Evolutionary conservation across 2,329 filamentous ascomycete species (phyloP), one percentile per base, ranked within the genome.

Genomic region (Coleophoma crateriformis): DNA sequence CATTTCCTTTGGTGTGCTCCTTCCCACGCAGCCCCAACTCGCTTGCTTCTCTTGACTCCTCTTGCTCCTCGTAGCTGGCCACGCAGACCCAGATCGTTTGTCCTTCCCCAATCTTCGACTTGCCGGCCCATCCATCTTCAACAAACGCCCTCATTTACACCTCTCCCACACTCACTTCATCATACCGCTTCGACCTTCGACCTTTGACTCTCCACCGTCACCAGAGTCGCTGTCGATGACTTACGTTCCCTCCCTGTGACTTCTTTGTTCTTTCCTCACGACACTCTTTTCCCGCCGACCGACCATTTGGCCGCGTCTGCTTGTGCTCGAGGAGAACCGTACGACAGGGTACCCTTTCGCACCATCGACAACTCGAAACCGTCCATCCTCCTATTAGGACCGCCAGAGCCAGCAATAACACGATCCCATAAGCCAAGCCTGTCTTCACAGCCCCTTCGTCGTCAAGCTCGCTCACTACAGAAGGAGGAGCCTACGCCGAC

Each of bases 361-460:
- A 46, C 40, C 53, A 49, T 49, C 48, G 48, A 51, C 32, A 20
- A 33, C 37, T 44, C 53, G 50, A 55, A 55, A 53, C 53, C 52
- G 46, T 19, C 37, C 11, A 43, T 33, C 22, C 17, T 22, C 15
- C 27, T 27, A 27, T 27, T 27, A 35, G 12, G 19, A 44, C 35
- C 44, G 5, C 33, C 49, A 14, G n/a, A 33, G 41, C 39, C 17
- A 48, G 32, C 41, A 42, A 48, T 37, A 47, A 11, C 50, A 45
- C 15, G 33, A 37, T 22, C 45, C 22, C 11, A 13, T 37, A 46
- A 22, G 33, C 15, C 33, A 14, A 37, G 34, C n/a, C 34, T 8
- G 35, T 14, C 15, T 19, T 22, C 33, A 34, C 38, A 43, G 45
- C 19, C 37, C 32, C 27, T 34, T 46, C 38, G 11, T 39, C 39